Percentiles rank a stretch among this genome's conserved stretches.
phyloP scores from a whole-genome alignment of 2,329 filamentous ascomycete species.

The Proliferodiscus dingleyae region DNA sequence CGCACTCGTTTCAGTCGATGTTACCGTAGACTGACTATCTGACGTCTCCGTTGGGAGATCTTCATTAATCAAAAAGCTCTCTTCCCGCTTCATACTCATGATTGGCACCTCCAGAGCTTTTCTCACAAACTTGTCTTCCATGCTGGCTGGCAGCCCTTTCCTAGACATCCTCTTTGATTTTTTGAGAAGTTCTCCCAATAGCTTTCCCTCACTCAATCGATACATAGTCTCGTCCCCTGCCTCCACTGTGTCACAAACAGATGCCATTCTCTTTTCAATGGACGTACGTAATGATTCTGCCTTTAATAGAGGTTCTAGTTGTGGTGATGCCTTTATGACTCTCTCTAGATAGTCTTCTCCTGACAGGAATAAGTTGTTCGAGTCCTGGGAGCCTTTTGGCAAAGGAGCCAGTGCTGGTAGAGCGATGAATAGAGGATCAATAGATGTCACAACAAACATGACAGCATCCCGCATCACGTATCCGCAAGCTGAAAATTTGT shows the following conservation, averaged over 20 bases:
- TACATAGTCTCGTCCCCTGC: slow-evolving; percentile 84
- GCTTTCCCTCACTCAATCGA: slow-evolving; percentile 67
- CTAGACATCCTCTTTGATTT: slow-evolving; percentile 70
- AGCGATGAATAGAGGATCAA: slow-evolving; percentile 81
- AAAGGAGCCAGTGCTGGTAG: slow-evolving; percentile 62
- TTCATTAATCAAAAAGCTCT: slow-evolving; percentile 35
- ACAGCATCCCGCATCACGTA: slow-evolving; percentile 64
- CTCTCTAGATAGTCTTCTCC: slow-evolving; percentile 69
- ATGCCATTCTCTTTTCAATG: slow-evolving; percentile 61
- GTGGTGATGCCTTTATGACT: slow-evolving; percentile 48
- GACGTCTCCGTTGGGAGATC: slow-evolving; percentile 31
- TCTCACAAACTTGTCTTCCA: slow-evolving; percentile 81
- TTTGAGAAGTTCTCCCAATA: slow-evolving; percentile 57
- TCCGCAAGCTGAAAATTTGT: slow-evolving; percentile 31
- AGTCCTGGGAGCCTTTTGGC: slow-evolving; percentile 39
- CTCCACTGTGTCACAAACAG: slow-evolving; percentile 76
- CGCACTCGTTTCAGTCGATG: slow-evolving; percentile 31
- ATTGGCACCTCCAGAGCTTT: slow-evolving; percentile 73
- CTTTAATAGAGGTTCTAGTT: slow-evolving; percentile 55
- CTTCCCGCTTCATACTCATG: slow-evolving; percentile 58
- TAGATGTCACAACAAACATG: slow-evolving; percentile 75
- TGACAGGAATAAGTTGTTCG: slow-evolving; percentile 61
- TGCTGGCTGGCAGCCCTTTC: slow-evolving; percentile 64
- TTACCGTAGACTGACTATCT: slow-evolving; percentile 28
- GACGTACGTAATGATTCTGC: slow-evolving; percentile 38